These are phyloP conservation scores for Harringtonia lauricola DNA, from an alignment of 2,329 filamentous ascomycete species.

Conservation along the genomic window DNA sequence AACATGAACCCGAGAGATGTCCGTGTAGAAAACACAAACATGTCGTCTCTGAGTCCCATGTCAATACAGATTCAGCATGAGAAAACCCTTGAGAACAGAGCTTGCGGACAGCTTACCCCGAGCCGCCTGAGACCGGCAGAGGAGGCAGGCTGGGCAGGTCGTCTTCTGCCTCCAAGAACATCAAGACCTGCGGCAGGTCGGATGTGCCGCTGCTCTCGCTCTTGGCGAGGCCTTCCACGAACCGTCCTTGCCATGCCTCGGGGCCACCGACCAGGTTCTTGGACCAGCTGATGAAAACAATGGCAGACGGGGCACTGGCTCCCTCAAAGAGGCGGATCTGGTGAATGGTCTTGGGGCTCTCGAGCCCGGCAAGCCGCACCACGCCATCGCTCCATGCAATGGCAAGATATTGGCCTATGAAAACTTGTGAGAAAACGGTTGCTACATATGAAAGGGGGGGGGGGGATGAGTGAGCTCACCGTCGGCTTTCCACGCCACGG, in stretches of 20 bases:
- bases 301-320: conserved; percentile 22
- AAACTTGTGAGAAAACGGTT: not conserved
- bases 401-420: conserved; percentile 60
- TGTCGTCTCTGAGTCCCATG: conserved; percentile 45
- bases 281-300: conserved; percentile 44
- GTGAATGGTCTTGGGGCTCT: conserved; percentile 72
- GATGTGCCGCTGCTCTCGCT: conserved; percentile 20
- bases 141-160: conserved; percentile 68
- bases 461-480: conserved; percentile 31
- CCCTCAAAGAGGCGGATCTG: conserved; percentile 46
- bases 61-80: too few relatives aligned
- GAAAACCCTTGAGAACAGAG: too few relatives aligned
- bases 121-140: conserved; percentile 51
- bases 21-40: conserved; percentile 56
- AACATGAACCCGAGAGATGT: conserved; percentile 61
- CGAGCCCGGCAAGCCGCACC: conserved; percentile 65
- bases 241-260: conserved; percentile 19
- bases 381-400: conserved; percentile 75
- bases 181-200: conserved; percentile 62
- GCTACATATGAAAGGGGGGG: conserved; percentile 12
- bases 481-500: conserved; percentile 56
- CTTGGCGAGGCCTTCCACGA: conserved; percentile 16
- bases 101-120: conserved; percentile 36
- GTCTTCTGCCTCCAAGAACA: conserved; percentile 64
- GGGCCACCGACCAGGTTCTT: conserved; percentile 28